Evolutionary conservation across 345 rosid genomes (phyloP).

Genomic region (Aurinia saxatilis): DNA sequence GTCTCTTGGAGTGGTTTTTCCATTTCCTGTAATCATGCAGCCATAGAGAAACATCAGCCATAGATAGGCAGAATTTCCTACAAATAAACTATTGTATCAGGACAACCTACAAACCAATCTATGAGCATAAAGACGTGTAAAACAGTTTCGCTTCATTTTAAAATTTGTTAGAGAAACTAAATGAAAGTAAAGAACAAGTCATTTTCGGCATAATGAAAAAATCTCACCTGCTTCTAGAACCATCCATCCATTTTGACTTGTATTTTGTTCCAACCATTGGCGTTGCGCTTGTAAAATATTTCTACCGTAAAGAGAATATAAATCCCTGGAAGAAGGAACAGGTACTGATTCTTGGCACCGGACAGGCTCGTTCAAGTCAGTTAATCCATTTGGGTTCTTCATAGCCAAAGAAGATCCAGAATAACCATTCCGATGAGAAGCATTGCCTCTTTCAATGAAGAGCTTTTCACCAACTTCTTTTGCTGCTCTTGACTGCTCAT

Average conservation of each 20-base stretch:
- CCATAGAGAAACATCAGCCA: conserved; percentile 23
- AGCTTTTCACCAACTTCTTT: conserved; percentile 33
- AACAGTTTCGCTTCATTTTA: neutral
- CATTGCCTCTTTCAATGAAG: conserved; percentile 30
- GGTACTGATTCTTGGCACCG: conserved; percentile 33
- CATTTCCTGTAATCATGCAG: conserved; percentile 41
- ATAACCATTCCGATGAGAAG: conserved; percentile 31
- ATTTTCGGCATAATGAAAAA: too few species aligned
- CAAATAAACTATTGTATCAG: too few species aligned
- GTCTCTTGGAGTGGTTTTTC: conserved; percentile 33
- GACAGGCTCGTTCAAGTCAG: conserved; percentile 80
- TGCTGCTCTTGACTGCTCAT: conserved; percentile 31
- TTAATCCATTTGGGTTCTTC: conserved; percentile 36
- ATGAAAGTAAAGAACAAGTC: too few species aligned
- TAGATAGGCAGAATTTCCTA: too few species aligned
- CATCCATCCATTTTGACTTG: conserved; percentile 24
- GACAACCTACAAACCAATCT: too few species aligned
- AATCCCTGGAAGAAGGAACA: conserved; percentile 23
- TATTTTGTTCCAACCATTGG: conserved; percentile 33
- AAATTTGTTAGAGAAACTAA: too few species aligned
- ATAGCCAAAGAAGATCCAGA: conserved; percentile 35
- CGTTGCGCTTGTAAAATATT: conserved; percentile 19
- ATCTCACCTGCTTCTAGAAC: conserved; percentile 58
- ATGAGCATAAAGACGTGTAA: neutral
- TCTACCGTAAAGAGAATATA: conserved; percentile 35